A percentile compares a stretch with the other conserved stretches of the same genome.
phyloP scores from a whole-genome alignment of 2,329 filamentous ascomycete genomes.

The Parascedosporium putredinis region DNA sequence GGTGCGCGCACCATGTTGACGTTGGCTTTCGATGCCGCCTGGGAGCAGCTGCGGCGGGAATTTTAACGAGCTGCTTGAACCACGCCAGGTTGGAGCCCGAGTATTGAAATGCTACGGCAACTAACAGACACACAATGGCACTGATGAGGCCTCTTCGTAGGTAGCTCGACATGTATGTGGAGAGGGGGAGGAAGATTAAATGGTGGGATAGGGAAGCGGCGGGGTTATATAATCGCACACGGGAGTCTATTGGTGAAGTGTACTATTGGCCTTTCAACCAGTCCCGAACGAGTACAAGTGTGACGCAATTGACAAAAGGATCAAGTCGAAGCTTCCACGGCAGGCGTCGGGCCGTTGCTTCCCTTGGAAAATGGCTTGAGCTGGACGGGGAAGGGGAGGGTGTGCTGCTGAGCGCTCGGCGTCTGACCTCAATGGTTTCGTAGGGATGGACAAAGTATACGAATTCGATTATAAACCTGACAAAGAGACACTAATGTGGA shows the following conservation, averaged over 20 bases:
- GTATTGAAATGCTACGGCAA: slow-evolving; percentile 3
- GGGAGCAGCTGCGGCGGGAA: background rate
- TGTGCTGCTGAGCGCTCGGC: too few species aligned
- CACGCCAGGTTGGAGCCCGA: background rate
- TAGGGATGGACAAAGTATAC: too few species aligned
- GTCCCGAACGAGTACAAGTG: too few species aligned
- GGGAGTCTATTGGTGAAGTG: background rate
- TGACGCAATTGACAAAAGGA: too few species aligned
- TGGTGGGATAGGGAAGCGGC: background rate
- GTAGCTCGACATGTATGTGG: slow-evolving; percentile 4
- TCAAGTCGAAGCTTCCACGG: too few species aligned
- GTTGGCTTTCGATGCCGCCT: background rate
- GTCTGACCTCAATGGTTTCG: too few species aligned
- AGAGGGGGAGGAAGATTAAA: background rate
- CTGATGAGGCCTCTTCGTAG: slow-evolving; percentile 3
- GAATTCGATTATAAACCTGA: too few species aligned
- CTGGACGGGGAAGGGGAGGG: too few species aligned
- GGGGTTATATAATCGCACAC: background rate
- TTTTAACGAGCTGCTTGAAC: background rate
- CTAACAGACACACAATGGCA: slow-evolving; percentile 2
- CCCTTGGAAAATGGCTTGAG: too few species aligned
- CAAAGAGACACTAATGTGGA: too few species aligned
- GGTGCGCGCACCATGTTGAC: slow-evolving; percentile 30
- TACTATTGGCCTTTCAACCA: background rate
- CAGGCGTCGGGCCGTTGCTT: too few species aligned